Evolutionary conservation across 768 basidiomycete genomes (phyloP), one percentile per base, ranked within the genome.

Genomic region (Chiua virens): DNA sequence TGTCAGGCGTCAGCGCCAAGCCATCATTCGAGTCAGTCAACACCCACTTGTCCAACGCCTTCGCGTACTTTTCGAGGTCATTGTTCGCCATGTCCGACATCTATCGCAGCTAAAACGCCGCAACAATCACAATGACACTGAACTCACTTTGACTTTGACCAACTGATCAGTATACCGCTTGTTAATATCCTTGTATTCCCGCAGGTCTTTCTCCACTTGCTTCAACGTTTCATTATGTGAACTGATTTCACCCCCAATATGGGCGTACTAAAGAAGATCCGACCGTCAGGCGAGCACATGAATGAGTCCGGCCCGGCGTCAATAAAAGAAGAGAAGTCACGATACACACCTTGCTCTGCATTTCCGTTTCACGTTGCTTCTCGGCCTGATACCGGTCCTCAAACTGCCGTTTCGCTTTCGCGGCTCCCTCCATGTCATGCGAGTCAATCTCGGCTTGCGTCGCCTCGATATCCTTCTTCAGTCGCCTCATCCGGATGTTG

Each of bases 61-160:
- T 98, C 5, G 85, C 91, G 54, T 98, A 98, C 73, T 98, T 98
- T 74, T 99, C 96, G 47, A 99, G 70, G 68, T 99, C 97, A 53
- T 82, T 89, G 68, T 96, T 98, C 7, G 96, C 94, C 86, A 98
- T 92, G 69, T 98, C 95, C 28, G 94, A 92, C 72, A 97, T 92
- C 95, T 98, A 58, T 37, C 22, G 41, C 23, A 3, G 9, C 13
- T 23, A 21, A 44, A 23, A 44, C 40, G 34, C 18, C 44, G n/a
- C 25, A 38, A 9, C 22, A 30, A 14, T 39, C 47, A 49, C 39
- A 35, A 27, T 17, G 42, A 18, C 38, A 8, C 42, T 39, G 20
- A 49, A 55, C 73, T 36, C 60, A 92, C 95, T 81, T 98, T 98
- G 63, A 97, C 94, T 74, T 86, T 90, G 61, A 98, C 83, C 44